These are phyloP conservation scores for Alternaria gaisen DNA, from an alignment of 2,329 filamentous ascomycete species.

Conservation along the genomic window DNA sequence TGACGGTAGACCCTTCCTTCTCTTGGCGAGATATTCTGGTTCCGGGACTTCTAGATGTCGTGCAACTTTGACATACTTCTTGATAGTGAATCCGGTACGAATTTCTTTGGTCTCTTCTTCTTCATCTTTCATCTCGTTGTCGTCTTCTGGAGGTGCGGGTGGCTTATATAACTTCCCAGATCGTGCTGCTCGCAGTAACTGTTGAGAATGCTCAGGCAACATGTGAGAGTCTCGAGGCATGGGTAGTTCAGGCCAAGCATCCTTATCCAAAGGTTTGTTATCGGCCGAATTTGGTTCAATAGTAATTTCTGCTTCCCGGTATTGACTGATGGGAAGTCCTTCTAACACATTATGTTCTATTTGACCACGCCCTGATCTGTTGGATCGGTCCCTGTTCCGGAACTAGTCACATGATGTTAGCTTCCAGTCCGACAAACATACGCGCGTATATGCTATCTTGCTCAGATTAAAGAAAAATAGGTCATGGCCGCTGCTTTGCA, in stretches of 20 bases:
- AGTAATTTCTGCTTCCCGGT: conserved; percentile 74
- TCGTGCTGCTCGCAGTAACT: conserved; percentile 81
- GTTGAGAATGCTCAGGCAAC: conserved; percentile 80
- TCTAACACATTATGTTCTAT: conserved; percentile 72
- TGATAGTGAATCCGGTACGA: conserved; percentile 63
- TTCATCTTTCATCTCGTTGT: conserved; percentile 59
- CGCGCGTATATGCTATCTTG: neutral
- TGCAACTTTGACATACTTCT: conserved; percentile 67
- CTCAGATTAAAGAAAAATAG: neutral
- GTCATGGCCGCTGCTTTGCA: neutral
- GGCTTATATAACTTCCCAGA: conserved; percentile 80
- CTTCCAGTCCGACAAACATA: neutral
- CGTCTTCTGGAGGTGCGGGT: conserved; percentile 71
- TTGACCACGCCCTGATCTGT: conserved; percentile 65
- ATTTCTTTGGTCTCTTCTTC: conserved; percentile 54
- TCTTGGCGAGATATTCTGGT: conserved; percentile 69
- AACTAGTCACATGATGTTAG: conserved; percentile 56
- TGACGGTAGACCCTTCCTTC: conserved; percentile 66
- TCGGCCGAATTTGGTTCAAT: conserved; percentile 72
- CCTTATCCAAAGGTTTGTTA: conserved; percentile 68
- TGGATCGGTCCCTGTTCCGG: conserved; percentile 65
- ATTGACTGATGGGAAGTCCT: conserved; percentile 90
- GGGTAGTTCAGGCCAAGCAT: conserved; percentile 79
- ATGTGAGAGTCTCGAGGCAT: conserved; percentile 89
- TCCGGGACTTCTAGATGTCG: conserved; percentile 67